Percentiles rank a stretch among this genome's conserved stretches.
phyloP scores from a whole-genome alignment of 2,329 filamentous ascomycete genomes.

The Passalora sequoiae region DNA sequence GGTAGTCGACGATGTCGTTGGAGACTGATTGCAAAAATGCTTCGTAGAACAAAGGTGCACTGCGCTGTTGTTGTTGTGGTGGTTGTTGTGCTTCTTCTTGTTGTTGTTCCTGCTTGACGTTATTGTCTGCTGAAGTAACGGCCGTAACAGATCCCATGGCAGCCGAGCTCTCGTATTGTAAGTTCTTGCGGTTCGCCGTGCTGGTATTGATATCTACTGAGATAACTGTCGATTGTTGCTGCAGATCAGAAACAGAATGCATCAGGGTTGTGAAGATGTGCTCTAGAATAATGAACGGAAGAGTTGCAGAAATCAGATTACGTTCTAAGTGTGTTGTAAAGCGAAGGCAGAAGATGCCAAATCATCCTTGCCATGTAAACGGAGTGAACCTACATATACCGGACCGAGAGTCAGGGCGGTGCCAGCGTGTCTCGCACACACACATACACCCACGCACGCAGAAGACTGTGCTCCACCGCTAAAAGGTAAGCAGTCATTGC shows the following conservation, averaged over 20 bases:
- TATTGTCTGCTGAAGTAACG: neutral
- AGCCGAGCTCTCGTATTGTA: conserved; percentile 1
- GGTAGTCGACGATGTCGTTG: conserved; percentile 24
- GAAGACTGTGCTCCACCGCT: neutral
- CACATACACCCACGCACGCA: neutral
- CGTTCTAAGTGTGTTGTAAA: neutral
- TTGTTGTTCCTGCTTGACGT: conserved; percentile 9
- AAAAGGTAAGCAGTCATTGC: neutral
- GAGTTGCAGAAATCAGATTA: neutral
- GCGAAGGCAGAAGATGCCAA: neutral
- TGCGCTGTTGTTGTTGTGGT: conserved; percentile 15
- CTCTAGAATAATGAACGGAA: too few relatives aligned
- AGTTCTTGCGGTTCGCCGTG: conserved; percentile 3
- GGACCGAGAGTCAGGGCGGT: conserved; percentile 3
- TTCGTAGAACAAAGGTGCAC: conserved; percentile 19
- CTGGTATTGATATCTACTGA: neutral
- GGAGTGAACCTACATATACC: conserved; percentile 5
- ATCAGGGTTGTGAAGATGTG: too few relatives aligned
- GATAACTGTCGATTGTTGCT: conserved; percentile 3
- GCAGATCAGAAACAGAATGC: conserved; percentile 3
- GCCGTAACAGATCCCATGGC: neutral
- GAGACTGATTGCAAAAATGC: conserved; percentile 28
- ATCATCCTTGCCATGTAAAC: conserved; percentile 4
- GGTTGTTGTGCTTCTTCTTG: conserved; percentile 8
- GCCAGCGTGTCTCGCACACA: conserved; percentile 1